Evolutionary conservation across 139 green algal species (phyloP).

Genomic region (Limnomonas spitsbergensis): DNA sequence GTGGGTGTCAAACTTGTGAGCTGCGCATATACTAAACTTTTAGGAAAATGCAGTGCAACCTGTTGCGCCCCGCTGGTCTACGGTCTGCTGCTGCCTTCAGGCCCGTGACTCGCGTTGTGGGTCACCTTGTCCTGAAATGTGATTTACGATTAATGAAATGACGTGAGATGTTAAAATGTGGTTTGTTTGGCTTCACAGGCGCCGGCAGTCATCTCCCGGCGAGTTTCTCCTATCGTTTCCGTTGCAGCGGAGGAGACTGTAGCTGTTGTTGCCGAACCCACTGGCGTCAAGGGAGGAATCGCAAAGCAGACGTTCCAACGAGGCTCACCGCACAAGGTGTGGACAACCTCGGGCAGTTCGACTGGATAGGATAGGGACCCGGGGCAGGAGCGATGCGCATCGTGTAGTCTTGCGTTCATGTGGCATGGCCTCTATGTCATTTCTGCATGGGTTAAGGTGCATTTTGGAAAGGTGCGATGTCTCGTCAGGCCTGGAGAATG

Average conservation of each 20-base stretch:
- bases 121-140: neutral
- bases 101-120: slow-evolving; percentile 28
- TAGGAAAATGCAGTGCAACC: neutral
- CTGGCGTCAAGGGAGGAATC: slow-evolving; percentile 38
- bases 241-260: slow-evolving; percentile 43
- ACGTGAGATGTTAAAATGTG: neutral
- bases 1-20: too few relatives aligned
- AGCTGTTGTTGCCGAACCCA: slow-evolving; percentile 19
- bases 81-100: slow-evolving; percentile 19
- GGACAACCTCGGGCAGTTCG: neutral
- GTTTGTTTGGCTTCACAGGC: slow-evolving; percentile 24
- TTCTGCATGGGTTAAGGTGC: too few relatives aligned
- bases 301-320: slow-evolving; percentile 61
- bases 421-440: too few relatives aligned
- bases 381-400: too few relatives aligned
- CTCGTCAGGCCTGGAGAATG: too few relatives aligned
- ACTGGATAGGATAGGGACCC: neutral
- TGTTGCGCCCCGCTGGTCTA: neutral
- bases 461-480: too few relatives aligned
- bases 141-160: too few relatives aligned
- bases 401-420: too few relatives aligned
- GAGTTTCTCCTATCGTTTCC: slow-evolving; percentile 20
- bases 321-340: slow-evolving; percentile 70
- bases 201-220: slow-evolving; percentile 25
- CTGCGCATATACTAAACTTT: too few relatives aligned